These are phyloP conservation scores for Dunaliella sp. DNA, from an alignment of 139 green algal genomes.

Conservation along the genomic window DNA sequence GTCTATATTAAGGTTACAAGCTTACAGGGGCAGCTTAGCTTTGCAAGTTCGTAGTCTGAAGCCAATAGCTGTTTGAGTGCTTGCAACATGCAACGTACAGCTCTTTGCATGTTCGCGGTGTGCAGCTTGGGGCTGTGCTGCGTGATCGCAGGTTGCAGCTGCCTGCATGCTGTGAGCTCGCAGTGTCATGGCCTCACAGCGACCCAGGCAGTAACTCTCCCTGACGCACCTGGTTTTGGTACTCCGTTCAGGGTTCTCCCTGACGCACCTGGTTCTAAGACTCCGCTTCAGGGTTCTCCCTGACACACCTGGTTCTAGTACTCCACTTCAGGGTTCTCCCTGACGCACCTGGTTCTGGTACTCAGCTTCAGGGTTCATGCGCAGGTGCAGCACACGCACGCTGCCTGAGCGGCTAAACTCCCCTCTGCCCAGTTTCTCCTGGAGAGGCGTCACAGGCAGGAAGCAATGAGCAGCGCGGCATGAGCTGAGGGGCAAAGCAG, in stretches of 20 bases:
- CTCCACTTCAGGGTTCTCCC: slow-evolving; percentile 12
- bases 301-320: slow-evolving; percentile 40
- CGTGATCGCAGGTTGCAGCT: not conserved
- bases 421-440: slow-evolving; percentile 64
- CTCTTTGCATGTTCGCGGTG: no score
- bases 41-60: no score
- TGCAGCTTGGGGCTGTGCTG: no score
- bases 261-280: slow-evolving; percentile 8
- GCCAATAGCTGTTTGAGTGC: no score
- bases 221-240: slow-evolving; percentile 40
- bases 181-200: slow-evolving; percentile 16
- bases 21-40: no score
- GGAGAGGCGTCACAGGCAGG: no score
- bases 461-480: no score
- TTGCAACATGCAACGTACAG: no score
- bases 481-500: no score
- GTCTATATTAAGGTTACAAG: no score
- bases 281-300: slow-evolving; percentile 61
- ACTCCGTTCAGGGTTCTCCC: slow-evolving; percentile 8
- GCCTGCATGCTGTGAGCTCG: not conserved
- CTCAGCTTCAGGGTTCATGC: slow-evolving; percentile 67
- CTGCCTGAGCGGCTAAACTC: slow-evolving; percentile 61
- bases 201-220: slow-evolving; percentile 28
- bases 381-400: slow-evolving; percentile 72
- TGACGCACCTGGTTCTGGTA: slow-evolving; percentile 11